Evolutionary conservation across 306 rosid genomes (phyloP).

Genomic region (Cajanus cajan): DNA sequence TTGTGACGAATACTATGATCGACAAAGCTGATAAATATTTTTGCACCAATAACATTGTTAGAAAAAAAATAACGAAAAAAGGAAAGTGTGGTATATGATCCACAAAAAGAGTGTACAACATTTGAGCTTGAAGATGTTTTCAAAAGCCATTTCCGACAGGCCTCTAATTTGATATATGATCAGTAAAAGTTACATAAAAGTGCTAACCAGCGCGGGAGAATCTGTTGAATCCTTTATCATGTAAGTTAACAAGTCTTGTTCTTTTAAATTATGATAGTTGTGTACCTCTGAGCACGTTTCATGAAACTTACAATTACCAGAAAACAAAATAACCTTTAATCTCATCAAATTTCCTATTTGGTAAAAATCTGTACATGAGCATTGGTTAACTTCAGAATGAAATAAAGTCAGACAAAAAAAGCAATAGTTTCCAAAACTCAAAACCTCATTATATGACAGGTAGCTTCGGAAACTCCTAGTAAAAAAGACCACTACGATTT

Average conservation of each 20-base stretch:
- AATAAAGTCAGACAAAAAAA: slow-evolving; percentile 21
- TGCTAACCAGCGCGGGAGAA: neutral
- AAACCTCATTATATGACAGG: slow-evolving; percentile 15
- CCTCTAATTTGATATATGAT: slow-evolving; percentile 11
- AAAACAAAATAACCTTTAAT: neutral
- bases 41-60: too few relatives aligned
- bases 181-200: neutral
- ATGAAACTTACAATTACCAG: slow-evolving; percentile 17
- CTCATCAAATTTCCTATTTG: neutral
- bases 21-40: too few relatives aligned
- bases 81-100: too few relatives aligned
- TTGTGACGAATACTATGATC: too few relatives aligned
- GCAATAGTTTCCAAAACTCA: slow-evolving; percentile 16
- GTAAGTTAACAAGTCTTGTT: neutral
- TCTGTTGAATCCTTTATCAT: neutral
- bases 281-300: neutral
- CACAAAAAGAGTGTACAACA: neutral
- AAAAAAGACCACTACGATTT: slow-evolving; percentile 2
- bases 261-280: neutral
- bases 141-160: neutral
- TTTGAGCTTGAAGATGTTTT: slow-evolving; percentile 1
- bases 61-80: too few relatives aligned
- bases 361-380: slow-evolving; percentile 29
- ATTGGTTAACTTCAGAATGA: neutral
- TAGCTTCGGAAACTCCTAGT: slow-evolving; percentile 14